Conservation (phyloP, 495 filamentous ascomycete genomes). For the Rhypophila decipiens region DNA sequence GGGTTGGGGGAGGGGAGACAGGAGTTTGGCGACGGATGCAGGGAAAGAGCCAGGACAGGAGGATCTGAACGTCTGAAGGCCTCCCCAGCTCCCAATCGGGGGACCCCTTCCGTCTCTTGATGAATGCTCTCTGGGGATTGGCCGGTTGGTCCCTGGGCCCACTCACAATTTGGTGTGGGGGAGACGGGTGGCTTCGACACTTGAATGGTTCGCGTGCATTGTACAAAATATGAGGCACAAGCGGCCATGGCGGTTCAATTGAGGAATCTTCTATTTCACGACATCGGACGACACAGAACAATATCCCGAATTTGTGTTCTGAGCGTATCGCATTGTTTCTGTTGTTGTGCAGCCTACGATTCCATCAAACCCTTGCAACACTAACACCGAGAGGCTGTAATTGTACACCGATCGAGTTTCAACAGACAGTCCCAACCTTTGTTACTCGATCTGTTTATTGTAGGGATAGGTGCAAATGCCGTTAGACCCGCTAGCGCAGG, state of each 20-base stretch:
- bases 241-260: too few species aligned
- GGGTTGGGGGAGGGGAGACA: neutral
- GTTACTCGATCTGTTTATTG: neutral
- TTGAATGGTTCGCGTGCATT: neutral
- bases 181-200: neutral
- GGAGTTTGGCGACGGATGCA: neutral
- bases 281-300: neutral
- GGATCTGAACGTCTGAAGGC: neutral
- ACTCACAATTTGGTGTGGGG: neutral
- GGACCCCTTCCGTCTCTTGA: too few species aligned
- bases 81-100: too few species aligned
- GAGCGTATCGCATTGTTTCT: too few species aligned
- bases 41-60: neutral
- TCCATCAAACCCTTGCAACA: too few species aligned
- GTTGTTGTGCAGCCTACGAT: too few species aligned
- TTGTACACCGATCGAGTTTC: neutral
- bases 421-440: neutral
- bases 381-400: too few species aligned
- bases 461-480: too few species aligned
- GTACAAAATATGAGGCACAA: neutral
- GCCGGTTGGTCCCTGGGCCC: neutral
- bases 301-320: too few species aligned
- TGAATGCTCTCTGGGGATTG: constrained; percentile 1
- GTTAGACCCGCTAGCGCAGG: neutral
- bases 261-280: neutral